Conservation (phyloP, 164 flowering plant genomes). For the Cinnamomum chago region DNA sequence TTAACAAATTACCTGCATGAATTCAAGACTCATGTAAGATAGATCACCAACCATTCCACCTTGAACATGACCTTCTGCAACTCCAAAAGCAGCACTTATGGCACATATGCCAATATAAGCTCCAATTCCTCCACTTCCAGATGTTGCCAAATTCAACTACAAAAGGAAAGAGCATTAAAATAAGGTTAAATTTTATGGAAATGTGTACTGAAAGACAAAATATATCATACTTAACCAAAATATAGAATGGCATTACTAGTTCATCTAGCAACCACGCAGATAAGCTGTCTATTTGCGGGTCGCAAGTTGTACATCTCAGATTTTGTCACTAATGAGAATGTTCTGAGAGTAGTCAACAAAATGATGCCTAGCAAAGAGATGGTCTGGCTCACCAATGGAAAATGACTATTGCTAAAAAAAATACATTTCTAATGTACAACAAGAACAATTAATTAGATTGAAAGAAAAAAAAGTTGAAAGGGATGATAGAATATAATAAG, state of each 20-base stretch:
- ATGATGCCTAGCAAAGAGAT: no score
- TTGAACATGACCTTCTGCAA: conserved; percentile 68
- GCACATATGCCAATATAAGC: conserved; percentile 50
- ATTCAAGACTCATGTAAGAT: conserved; percentile 60
- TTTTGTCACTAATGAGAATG: no score
- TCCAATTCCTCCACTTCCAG: conserved; percentile 70
- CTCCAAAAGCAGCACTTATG: conserved; percentile 54
- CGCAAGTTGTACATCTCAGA: no score
- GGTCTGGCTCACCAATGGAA: no score
- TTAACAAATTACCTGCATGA: conserved; percentile 44
- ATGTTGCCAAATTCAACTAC: conserved; percentile 29
- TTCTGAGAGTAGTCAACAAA: no score
- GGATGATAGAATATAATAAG: background rate
- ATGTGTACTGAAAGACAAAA: background rate
- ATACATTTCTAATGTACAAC: no score
- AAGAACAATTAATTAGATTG: no score
- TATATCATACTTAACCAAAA: conserved; percentile 2
- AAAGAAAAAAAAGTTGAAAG: background rate
- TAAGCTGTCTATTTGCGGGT: no score
- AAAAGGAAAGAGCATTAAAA: background rate
- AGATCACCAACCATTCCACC: conserved; percentile 88
- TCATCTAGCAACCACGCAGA: background rate
- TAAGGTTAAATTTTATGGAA: background rate
- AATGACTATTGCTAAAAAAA: no score
- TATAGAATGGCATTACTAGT: background rate